Percentiles rank a stretch among this genome's conserved stretches.
phyloP scores from a whole-genome alignment of 805 yeast genomes.

The Metschnikowia santaceciliae region DNA sequence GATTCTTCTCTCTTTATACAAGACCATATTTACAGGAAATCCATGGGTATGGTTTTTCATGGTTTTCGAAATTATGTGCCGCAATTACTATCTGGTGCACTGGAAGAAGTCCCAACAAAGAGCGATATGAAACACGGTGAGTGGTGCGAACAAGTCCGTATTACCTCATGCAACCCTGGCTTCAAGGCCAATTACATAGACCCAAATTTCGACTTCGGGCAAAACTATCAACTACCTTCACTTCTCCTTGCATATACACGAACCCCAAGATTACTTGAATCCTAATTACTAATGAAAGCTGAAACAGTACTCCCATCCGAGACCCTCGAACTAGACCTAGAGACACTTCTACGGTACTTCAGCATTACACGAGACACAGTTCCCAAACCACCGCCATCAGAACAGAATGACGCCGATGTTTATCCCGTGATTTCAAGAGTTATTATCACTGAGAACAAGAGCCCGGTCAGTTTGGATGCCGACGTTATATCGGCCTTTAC shows the following conservation, averaged over 20 bases:
- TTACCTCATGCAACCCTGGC: too few species aligned
- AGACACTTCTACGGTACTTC: slow-evolving; percentile 12
- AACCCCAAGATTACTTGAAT: neutral
- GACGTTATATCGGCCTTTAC: neutral
- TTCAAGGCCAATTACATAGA: too few species aligned
- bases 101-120: too few species aligned
- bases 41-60: too few species aligned
- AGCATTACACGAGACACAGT: neutral
- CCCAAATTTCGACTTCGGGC: too few species aligned
- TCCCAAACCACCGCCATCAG: neutral
- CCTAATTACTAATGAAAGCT: neutral
- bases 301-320: slow-evolving; percentile 5
- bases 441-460: neutral
- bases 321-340: slow-evolving; percentile 16
- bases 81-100: too few species aligned
- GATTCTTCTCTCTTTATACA: too few species aligned
- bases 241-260: neutral
- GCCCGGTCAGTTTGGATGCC: neutral
- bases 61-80: too few species aligned
- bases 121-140: too few species aligned
- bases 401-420: neutral
- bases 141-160: too few species aligned
- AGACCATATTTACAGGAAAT: too few species aligned
- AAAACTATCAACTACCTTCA: neutral
- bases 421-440: slow-evolving; percentile 1